Percentiles rank a stretch among this genome's conserved stretches.
Conservation (phyloP, 805 yeast genomes). For the Priceomyces haplophilus region DNA sequence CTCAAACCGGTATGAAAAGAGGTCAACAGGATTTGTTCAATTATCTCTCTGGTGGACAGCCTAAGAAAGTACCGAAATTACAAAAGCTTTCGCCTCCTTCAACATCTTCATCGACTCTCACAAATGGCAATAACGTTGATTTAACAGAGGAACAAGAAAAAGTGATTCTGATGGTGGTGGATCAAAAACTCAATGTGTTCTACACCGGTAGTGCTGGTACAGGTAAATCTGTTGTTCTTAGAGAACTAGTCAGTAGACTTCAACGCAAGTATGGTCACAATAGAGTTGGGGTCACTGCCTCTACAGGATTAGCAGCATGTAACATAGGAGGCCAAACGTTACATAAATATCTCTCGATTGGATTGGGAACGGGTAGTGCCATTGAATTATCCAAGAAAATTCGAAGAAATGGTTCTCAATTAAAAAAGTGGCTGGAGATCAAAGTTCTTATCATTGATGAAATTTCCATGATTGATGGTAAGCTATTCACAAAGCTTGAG, state of each 20-base stretch:
- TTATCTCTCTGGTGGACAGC: slow-evolving; percentile 16
- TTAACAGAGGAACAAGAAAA: slow-evolving; percentile 41
- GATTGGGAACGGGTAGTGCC: slow-evolving; percentile 61
- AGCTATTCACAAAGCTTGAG: slow-evolving; percentile 71
- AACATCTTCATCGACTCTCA: slow-evolving; percentile 2
- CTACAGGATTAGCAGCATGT: slow-evolving; percentile 94
- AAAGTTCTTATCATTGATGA: slow-evolving; percentile 85
- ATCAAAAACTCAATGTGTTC: slow-evolving; percentile 53
- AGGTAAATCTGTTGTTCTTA: slow-evolving; percentile 71
- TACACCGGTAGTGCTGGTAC: slow-evolving; percentile 89
- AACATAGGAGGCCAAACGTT: slow-evolving; percentile 90
- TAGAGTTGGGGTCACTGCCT: slow-evolving; percentile 83
- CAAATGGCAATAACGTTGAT: slow-evolving; percentile 5
- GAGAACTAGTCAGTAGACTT: slow-evolving; percentile 59
- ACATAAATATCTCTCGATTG: slow-evolving; percentile 83
- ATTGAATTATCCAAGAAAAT: slow-evolving; percentile 47
- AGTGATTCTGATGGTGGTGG: slow-evolving; percentile 52
- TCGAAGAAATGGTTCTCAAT: slow-evolving; percentile 40
- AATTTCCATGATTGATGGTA: slow-evolving; percentile 89
- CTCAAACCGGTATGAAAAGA: slow-evolving; percentile 15
- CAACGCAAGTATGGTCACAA: slow-evolving; percentile 39
- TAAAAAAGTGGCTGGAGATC: slow-evolving; percentile 61
- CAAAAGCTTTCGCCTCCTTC: slow-evolving; percentile 6
- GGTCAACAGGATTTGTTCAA: slow-evolving; percentile 19
- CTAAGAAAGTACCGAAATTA: slow-evolving; percentile 21